Conservation (phyloP, 2,329 filamentous ascomycete species). For the Fusarium sp. region DNA sequence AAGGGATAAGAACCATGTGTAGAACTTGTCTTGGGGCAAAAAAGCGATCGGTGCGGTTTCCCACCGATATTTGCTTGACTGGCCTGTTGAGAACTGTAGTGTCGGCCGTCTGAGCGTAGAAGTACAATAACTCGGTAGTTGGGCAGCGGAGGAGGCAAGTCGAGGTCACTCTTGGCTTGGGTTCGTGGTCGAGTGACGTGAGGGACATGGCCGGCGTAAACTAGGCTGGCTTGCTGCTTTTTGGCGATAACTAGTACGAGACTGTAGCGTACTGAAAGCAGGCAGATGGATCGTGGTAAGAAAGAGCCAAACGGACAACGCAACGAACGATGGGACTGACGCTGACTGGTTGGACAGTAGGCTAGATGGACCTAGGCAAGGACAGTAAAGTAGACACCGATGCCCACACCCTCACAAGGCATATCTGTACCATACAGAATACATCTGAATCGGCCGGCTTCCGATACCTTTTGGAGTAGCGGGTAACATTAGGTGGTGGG, state of each 20-base stretch:
- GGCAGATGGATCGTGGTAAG: constrained; percentile 35
- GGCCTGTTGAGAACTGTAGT: constrained; percentile 22
- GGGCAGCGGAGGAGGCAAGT: constrained; percentile 28
- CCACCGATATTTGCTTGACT: constrained; percentile 33
- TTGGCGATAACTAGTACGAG: constrained; percentile 32
- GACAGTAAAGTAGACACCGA: constrained; percentile 39
- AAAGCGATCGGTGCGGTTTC: constrained; percentile 21
- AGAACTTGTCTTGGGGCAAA: constrained; percentile 40
- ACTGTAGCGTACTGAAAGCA: constrained; percentile 26
- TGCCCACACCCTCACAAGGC: constrained; percentile 40
- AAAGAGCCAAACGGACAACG: constrained; percentile 38
- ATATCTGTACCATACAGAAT: constrained; percentile 32
- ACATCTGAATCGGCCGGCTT: constrained; percentile 42
- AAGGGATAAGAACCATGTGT: constrained; percentile 34
- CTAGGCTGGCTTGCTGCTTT: constrained; percentile 42
- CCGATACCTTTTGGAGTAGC: constrained; percentile 41
- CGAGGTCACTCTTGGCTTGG: constrained; percentile 29
- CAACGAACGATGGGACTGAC: constrained; percentile 36
- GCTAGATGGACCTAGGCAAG: constrained; percentile 41
- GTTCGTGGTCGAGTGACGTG: constrained; percentile 44
- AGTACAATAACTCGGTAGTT: constrained; percentile 28
- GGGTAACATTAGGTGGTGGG: constrained; percentile 34
- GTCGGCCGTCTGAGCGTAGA: constrained; percentile 30
- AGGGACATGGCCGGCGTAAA: constrained; percentile 38
- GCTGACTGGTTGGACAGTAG: constrained; percentile 40